These are phyloP conservation scores for Mortierella sp. DNA, from an alignment of 371 early-diverging fungal genomes.

Conservation along the genomic window DNA sequence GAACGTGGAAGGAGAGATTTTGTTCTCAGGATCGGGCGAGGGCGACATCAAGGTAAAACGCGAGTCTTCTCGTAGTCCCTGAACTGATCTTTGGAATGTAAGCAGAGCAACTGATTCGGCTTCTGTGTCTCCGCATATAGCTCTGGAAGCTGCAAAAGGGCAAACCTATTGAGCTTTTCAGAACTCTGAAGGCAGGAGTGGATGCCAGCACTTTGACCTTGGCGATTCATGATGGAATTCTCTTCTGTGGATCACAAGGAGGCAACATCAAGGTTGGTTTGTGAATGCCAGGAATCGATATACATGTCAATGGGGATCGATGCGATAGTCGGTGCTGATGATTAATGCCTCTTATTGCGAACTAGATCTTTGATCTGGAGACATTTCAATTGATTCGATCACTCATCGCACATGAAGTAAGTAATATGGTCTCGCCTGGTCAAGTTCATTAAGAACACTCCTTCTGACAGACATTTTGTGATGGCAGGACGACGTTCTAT, in stretches of 20 bases:
- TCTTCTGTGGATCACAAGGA: constrained; percentile 85
- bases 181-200: constrained; percentile 61
- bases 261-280: constrained; percentile 68
- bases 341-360: background rate
- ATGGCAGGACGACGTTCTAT: constrained; percentile 72
- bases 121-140: constrained; percentile 32
- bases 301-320: too few relatives aligned
- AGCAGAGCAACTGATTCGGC: background rate
- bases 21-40: constrained; percentile 81
- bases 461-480: background rate
- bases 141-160: constrained; percentile 65
- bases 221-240: constrained; percentile 74
- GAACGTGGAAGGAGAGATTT: constrained; percentile 63
- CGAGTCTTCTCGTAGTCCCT: background rate
- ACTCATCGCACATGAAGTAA: constrained; percentile 72
- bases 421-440: constrained; percentile 1
- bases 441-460: background rate
- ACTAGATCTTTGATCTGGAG: constrained; percentile 82
- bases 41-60: constrained; percentile 71
- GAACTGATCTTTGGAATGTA: background rate
- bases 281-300: too few relatives aligned
- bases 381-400: constrained; percentile 79
- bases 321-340: too few relatives aligned
- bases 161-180: constrained; percentile 54
- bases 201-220: constrained; percentile 73